These are phyloP conservation scores for Cyclocybe cylindracea DNA, from an alignment of 768 basidiomycete genomes.

Conservation along the genomic window DNA sequence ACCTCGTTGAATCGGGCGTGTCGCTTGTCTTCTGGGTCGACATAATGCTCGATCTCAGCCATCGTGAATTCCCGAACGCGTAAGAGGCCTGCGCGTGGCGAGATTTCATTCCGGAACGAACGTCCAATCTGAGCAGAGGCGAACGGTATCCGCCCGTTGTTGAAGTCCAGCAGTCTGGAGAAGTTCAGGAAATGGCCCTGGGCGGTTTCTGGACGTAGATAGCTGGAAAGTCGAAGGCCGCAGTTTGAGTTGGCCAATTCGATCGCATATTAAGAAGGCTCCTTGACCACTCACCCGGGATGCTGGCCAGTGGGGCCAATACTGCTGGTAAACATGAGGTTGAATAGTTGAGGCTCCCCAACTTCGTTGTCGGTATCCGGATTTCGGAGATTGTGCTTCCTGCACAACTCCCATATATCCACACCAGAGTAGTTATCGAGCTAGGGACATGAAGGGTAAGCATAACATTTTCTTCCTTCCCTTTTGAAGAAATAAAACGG, in stretches of 20 bases:
- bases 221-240: conserved; percentile 45
- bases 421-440: conserved; percentile 93
- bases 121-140: conserved; percentile 97
- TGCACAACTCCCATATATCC: conserved; percentile 85
- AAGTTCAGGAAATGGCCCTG: conserved; percentile 99
- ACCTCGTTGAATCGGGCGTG: conserved; percentile 86
- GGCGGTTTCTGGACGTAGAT: conserved; percentile 95
- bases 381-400: conserved; percentile 77
- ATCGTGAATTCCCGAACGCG: conserved; percentile 99
- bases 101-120: conserved; percentile 97
- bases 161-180: conserved; percentile 94
- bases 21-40: conserved; percentile 90
- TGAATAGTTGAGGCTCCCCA: conserved; percentile 92
- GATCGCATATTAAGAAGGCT: conserved; percentile 3
- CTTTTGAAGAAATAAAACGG: neutral
- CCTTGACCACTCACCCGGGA: conserved; percentile 65
- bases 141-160: conserved; percentile 95
- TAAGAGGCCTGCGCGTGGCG: conserved; percentile 92
- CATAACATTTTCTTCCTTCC: neutral
- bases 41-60: conserved; percentile 99
- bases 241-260: conserved; percentile 4
- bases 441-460: conserved; percentile 34
- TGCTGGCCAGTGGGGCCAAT: conserved; percentile 98
- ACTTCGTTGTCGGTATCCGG: conserved; percentile 94
- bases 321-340: conserved; percentile 97